These are phyloP conservation scores for Taphrina wiesneri DNA, from an alignment of 1,139 yeast species.

Conservation along the genomic window DNA sequence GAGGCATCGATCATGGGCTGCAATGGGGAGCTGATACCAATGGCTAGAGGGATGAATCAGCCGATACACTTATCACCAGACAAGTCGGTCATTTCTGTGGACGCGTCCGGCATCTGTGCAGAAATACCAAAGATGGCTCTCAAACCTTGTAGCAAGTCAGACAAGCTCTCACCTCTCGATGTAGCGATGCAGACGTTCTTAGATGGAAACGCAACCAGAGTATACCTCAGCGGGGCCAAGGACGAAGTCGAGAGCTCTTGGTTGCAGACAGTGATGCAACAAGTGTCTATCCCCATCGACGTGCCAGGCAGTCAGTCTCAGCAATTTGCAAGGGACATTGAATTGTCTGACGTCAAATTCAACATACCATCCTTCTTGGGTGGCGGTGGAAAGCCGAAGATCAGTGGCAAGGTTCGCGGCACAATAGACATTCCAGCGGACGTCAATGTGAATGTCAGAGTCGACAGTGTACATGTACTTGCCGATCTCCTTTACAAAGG, in stretches of 20 bases:
- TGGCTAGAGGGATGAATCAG: constrained; percentile 10
- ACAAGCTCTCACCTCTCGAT: constrained; percentile 14
- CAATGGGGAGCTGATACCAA: constrained; percentile 1
- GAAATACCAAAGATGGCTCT: constrained; percentile 5
- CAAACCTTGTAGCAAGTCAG: background rate
- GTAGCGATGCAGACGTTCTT: constrained; percentile 20
- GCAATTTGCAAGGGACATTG: constrained; percentile 27
- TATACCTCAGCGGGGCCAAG: constrained; percentile 9
- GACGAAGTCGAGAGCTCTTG: background rate
- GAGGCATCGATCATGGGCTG: constrained; percentile 17
- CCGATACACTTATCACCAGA: background rate
- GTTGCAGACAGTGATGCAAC: background rate
- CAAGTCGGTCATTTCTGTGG: background rate
- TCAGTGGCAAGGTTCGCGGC: constrained; percentile 26
- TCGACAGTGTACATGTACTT: constrained; percentile 17
- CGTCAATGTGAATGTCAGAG: constrained; percentile 20
- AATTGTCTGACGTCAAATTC: constrained; percentile 29
- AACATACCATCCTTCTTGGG: constrained; percentile 17
- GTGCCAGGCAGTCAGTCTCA: constrained; percentile 22
- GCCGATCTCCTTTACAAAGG: constrained; percentile 21
- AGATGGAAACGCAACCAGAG: constrained; percentile 18
- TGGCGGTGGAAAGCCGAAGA: constrained; percentile 27
- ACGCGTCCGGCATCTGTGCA: background rate
- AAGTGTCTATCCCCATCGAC: constrained; percentile 10
- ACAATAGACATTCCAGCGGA: constrained; percentile 20